Conservation (phyloP, 2,329 filamentous ascomycete genomes). For the Monilinia aucupariae region DNA sequence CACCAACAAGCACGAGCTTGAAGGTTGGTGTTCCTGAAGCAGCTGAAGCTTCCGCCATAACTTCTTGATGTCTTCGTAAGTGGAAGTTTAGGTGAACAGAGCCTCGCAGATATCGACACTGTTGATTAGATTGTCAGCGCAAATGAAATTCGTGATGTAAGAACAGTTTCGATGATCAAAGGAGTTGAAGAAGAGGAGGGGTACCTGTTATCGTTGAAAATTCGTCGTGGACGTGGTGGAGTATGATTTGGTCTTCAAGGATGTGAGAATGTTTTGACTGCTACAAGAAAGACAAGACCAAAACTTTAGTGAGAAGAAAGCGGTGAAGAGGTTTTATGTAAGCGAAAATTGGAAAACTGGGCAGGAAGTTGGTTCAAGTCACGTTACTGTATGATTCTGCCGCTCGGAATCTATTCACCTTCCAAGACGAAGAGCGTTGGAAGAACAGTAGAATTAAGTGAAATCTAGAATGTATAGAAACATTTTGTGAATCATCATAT, state of each 20-base stretch:
- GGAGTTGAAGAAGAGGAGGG: constrained; percentile 16
- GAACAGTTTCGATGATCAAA: neutral
- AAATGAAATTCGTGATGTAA: neutral
- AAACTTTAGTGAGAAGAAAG: constrained; percentile 15
- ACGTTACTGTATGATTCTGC: constrained; percentile 3
- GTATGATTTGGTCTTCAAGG: constrained; percentile 31
- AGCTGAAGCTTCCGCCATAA: constrained; percentile 55
- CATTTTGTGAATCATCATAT: neutral
- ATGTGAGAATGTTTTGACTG: constrained; percentile 33
- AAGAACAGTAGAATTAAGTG: neutral
- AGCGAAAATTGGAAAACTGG: constrained; percentile 12
- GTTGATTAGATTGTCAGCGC: constrained; percentile 5
- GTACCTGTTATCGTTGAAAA: constrained; percentile 29
- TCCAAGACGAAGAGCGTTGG: neutral
- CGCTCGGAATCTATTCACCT: neutral
- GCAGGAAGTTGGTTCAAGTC: neutral
- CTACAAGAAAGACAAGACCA: constrained; percentile 19
- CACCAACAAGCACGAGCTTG: constrained; percentile 99
- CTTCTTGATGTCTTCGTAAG: constrained; percentile 30
- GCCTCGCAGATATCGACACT: constrained; percentile 13
- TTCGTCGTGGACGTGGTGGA: constrained; percentile 34
- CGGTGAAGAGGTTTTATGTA: constrained; percentile 22
- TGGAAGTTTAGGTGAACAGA: constrained; percentile 30
- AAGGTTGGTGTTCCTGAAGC: constrained; percentile 67
- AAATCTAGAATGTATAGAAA: neutral